phyloP scores from a whole-genome alignment of 75 land plant species.

The Selaginella moellendorffii region DNA sequence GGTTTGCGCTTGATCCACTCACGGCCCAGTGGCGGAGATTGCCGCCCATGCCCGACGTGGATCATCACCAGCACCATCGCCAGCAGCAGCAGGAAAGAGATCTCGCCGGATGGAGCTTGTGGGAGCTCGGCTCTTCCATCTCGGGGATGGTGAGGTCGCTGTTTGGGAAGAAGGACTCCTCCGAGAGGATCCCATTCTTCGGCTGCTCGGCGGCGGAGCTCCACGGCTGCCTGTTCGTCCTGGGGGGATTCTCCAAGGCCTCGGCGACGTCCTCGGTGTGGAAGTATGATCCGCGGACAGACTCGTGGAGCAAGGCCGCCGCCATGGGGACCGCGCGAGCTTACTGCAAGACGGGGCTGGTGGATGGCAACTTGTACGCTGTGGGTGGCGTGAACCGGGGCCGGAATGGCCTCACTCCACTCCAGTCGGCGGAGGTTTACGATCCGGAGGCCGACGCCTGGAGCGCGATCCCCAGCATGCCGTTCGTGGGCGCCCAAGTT shows the following conservation, averaged over 20 bases:
- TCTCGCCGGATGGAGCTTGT: conserved; percentile 41
- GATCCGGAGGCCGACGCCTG: conserved; percentile 65
- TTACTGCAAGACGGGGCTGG: conserved; percentile 72
- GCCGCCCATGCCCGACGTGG: conserved; percentile 67
- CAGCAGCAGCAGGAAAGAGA: conserved; percentile 21
- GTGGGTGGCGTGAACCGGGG: conserved; percentile 88
- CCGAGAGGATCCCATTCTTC: conserved; percentile 54
- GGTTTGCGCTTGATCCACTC: conserved; percentile 80
- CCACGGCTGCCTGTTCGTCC: conserved; percentile 74
- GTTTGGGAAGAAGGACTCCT: conserved; percentile 50
- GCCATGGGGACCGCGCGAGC: conserved; percentile 77
- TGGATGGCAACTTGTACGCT: conserved; percentile 78
- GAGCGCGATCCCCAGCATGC: conserved; percentile 73
- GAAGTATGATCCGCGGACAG: conserved; percentile 62
- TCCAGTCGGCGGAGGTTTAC: conserved; percentile 84
- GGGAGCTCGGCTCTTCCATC: conserved; percentile 26
- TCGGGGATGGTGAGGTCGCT: conserved; percentile 49
- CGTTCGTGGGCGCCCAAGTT: conserved; percentile 65
- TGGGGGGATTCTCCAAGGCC: conserved; percentile 76
- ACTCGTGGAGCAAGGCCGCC: conserved; percentile 55
- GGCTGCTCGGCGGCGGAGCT: conserved; percentile 80
- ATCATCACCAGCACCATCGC: conserved; percentile 27
- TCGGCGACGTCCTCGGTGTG: conserved; percentile 70
- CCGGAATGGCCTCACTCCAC: conserved; percentile 66
- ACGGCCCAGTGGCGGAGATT: conserved; percentile 55